These are phyloP conservation scores for Diaporthe sp. DNA, from an alignment of 2,329 filamentous ascomycete genomes.

Conservation along the genomic window DNA sequence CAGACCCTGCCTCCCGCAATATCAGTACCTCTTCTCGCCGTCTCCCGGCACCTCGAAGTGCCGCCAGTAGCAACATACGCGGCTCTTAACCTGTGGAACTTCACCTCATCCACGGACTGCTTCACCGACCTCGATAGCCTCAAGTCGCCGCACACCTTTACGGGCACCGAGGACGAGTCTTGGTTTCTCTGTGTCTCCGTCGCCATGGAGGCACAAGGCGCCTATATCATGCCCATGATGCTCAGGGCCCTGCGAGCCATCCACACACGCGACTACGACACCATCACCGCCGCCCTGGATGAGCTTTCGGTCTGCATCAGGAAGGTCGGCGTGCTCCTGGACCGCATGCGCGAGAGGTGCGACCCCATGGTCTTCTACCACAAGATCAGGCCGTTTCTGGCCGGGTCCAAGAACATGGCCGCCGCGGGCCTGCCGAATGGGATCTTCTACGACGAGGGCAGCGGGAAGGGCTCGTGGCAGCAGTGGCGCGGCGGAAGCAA, in stretches of 20 bases:
- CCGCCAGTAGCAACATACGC: constrained; percentile 94
- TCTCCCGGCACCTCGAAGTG: constrained; percentile 81
- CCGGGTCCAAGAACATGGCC: constrained; percentile 93
- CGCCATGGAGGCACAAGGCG: constrained; percentile 88
- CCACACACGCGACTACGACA: constrained; percentile 69
- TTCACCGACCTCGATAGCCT: constrained; percentile 79
- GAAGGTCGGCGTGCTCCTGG: constrained; percentile 76
- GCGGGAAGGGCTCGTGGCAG: constrained; percentile 76
- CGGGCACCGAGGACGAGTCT: constrained; percentile 88
- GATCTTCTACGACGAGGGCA: constrained; percentile 85
- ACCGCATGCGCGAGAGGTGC: constrained; percentile 91
- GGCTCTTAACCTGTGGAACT: constrained; percentile 92
- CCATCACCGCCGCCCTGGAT: constrained; percentile 75
- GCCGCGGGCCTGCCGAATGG: constrained; percentile 86
- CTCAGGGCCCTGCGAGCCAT: constrained; percentile 81
- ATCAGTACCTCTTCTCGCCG: constrained; percentile 80
- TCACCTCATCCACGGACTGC: constrained; percentile 67
- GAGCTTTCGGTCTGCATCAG: constrained; percentile 77
- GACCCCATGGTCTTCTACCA: constrained; percentile 92
- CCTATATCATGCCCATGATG: constrained; percentile 82
- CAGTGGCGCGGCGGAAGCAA: constrained; percentile 93
- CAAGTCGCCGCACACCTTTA: constrained; percentile 83
- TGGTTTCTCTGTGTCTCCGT: constrained; percentile 95
- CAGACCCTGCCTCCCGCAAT: constrained; percentile 80
- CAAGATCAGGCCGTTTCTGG: constrained; percentile 87